Percentiles rank a stretch among this genome's conserved stretches.
Conservation (phyloP, 495 filamentous ascomycete species). For the Paragyromitra xinjiangensis region DNA sequence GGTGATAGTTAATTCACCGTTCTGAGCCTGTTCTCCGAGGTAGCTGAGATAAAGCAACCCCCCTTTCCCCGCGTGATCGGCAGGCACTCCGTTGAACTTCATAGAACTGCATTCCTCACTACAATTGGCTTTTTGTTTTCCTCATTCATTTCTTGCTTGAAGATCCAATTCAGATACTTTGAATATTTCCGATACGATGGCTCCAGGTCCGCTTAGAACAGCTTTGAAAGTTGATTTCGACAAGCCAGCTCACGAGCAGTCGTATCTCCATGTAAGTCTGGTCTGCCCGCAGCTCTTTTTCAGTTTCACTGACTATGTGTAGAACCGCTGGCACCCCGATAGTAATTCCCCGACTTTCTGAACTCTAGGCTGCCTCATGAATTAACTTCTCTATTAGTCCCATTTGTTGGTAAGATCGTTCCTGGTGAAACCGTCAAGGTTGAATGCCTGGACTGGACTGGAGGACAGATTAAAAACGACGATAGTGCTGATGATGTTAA, state of each 20-base stretch:
- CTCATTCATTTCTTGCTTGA: not conserved
- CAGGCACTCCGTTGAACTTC: not conserved
- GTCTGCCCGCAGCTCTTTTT: not conserved
- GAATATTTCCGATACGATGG: conserved; percentile 31
- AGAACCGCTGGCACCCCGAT: conserved; percentile 97
- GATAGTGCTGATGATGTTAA: conserved; percentile 88
- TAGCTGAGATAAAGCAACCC: not conserved
- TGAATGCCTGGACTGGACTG: conserved; percentile 91
- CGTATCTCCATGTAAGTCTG: conserved; percentile 75
- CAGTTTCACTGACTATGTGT: conserved; percentile 1
- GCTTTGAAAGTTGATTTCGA: conserved; percentile 74
- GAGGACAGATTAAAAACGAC: conserved; percentile 88
- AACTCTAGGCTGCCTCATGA: not conserved
- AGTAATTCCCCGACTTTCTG: conserved; percentile 62
- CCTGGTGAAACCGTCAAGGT: conserved; percentile 93
- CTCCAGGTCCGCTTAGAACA: conserved; percentile 47
- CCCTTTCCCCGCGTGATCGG: not conserved
- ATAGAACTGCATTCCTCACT: not conserved
- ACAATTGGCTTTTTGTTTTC: not conserved
- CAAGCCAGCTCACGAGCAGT: conserved; percentile 78
- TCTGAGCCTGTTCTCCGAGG: not conserved
- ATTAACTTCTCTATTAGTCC: conserved; percentile 66
- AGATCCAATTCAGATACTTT: not conserved
- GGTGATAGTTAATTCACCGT: not conserved
- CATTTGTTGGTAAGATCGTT: conserved; percentile 75